A percentile compares a stretch with the other conserved stretches of the same genome.
These are phyloP conservation scores for Sherardia arvensis DNA, from an alignment of 257 asterid genomes.

Conservation along the genomic window DNA sequence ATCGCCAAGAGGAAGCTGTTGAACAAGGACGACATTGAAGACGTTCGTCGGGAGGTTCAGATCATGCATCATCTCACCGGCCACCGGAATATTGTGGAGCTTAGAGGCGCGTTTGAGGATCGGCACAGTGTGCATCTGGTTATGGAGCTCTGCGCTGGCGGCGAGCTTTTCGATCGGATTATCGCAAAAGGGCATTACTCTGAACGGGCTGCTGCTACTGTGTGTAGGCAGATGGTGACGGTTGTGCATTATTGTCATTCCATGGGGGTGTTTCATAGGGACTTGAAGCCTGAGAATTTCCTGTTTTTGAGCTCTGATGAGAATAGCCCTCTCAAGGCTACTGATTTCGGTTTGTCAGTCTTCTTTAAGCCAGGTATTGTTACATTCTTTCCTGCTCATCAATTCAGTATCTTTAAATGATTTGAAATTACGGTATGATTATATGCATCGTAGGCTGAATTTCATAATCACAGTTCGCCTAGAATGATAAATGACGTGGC, in stretches of 20 bases:
- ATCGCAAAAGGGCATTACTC: slow-evolving; percentile 80
- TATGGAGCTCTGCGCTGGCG: slow-evolving; percentile 87
- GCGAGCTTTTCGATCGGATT: slow-evolving; percentile 81
- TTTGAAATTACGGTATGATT: background rate
- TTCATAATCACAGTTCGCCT: background rate
- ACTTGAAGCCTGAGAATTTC: slow-evolving; percentile 83
- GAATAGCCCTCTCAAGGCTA: slow-evolving; percentile 67
- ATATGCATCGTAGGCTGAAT: too few species aligned
- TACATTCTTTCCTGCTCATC: background rate
- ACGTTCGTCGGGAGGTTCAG: slow-evolving; percentile 88
- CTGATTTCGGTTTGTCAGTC: slow-evolving; percentile 76
- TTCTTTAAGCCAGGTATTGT: slow-evolving; percentile 53
- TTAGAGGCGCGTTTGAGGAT: slow-evolving; percentile 71
- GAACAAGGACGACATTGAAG: slow-evolving; percentile 59
- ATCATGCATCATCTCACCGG: slow-evolving; percentile 93
- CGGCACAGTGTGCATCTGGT: slow-evolving; percentile 60
- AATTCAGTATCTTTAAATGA: too few species aligned
- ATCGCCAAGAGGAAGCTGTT: slow-evolving; percentile 72
- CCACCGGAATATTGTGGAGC: slow-evolving; percentile 72
- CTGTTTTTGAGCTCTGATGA: slow-evolving; percentile 49
- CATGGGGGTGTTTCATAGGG: slow-evolving; percentile 88
- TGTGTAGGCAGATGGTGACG: slow-evolving; percentile 78
- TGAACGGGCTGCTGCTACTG: slow-evolving; percentile 92
- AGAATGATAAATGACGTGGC: too few species aligned
- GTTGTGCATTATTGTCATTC: slow-evolving; percentile 78